Conservation (phyloP, 805 yeast species). For the Ogataea nakhonphanomensis region DNA sequence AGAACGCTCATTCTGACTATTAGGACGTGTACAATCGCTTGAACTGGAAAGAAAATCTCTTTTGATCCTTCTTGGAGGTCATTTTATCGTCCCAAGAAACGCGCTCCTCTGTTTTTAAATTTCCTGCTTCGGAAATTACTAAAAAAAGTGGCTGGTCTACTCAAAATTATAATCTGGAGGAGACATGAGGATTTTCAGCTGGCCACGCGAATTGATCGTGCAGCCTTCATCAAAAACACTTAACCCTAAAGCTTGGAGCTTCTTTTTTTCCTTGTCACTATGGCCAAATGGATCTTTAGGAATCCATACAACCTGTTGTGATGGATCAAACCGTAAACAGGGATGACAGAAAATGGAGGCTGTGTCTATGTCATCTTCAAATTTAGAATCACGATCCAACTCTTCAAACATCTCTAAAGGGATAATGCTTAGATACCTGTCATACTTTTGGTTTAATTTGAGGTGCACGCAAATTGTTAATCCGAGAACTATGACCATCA, state of each 20-base stretch:
- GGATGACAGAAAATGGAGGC: conserved; percentile 24
- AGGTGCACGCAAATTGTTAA: conserved; percentile 57
- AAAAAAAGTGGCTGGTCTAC: conserved; percentile 19
- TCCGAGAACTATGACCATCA: conserved; percentile 50
- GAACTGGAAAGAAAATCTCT: too few species aligned
- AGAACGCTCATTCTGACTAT: background rate
- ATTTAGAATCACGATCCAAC: conserved; percentile 3
- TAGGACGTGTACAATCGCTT: too few species aligned
- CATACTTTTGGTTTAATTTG: conserved; percentile 44
- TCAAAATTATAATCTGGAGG: conserved; percentile 20
- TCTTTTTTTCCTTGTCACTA: conserved; percentile 25
- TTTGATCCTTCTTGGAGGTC: background rate
- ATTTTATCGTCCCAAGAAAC: background rate
- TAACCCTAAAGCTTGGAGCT: conserved; percentile 22
- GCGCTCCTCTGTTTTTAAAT: conserved; percentile 10
- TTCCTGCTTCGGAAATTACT: conserved; percentile 13
- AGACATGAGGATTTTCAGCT: conserved; percentile 10
- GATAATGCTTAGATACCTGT: conserved; percentile 33
- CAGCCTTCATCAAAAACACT: conserved; percentile 20
- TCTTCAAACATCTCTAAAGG: conserved; percentile 32
- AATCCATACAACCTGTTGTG: conserved; percentile 23
- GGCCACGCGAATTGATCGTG: conserved; percentile 11
- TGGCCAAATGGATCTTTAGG: conserved; percentile 34
- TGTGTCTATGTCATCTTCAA: conserved; percentile 5
- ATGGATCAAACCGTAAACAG: conserved; percentile 22